Base-by-base conservation (phyloP, 2,329 filamentous ascomycete genomes). In the Pezicula radicicola region DNA sequence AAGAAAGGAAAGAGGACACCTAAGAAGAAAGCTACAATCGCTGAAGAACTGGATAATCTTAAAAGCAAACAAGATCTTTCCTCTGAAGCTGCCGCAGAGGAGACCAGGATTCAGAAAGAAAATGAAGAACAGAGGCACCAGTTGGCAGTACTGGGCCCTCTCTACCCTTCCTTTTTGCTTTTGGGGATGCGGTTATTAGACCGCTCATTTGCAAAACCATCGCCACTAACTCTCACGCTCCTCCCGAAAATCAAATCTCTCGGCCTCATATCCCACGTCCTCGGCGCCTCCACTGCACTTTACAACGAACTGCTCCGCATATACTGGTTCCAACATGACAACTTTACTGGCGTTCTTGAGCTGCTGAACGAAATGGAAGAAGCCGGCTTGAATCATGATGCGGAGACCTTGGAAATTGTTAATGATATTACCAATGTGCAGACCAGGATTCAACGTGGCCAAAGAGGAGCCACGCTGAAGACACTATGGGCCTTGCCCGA, bases 261-360 rank as follows among this genome's bases (percentile, higher is more conserved):
- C 0, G 88, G 88, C 2, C 76, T 87, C 1, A 79, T 81, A 1
- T 87, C 86, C 0, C 89, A 87, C 62, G 83, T 89, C 6, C 77
- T 93, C 1, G 88, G 87, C 45, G 85, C 82, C 6, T 84, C 84
- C 16, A 87, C 87, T 0, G 72, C 78, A 0, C 80, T 92, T 40
- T 92, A 89, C 72, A 85, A 87, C 63, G 75, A 81, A 46, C 75
- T 91, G 33, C 74, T 89, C 21, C 68, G 74, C 13, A 76, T 85
- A 19, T 73, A 83, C 50, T 89, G 85, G 81, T 67, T 71, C 33
- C 78, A 81, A 10, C 80, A 81, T 56, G 76, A 81, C 19, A 82
- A 89, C 60, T 65, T 63, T 19, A 47, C 40, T 9, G 54, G 56
- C 4, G 59, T 63, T 27, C 10, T 60, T 41, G 43, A 50, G 28